A percentile compares a stretch with the other conserved stretches of the same genome.
phyloP scores from a whole-genome alignment of 1,284 basidiomycete species.

The Lentinus polychrous region DNA sequence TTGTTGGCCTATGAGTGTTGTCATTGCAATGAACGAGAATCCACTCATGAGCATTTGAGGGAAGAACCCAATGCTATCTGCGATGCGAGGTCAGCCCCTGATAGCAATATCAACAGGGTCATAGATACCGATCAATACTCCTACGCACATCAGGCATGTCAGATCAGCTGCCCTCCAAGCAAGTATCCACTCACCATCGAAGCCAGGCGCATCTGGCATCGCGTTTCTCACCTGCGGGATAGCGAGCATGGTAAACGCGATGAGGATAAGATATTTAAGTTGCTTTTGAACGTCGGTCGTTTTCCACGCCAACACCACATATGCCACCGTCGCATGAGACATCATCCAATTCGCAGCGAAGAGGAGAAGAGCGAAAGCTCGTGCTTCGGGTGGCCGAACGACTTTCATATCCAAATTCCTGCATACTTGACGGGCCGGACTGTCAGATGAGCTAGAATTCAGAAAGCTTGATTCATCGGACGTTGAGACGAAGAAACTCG shows the following conservation, averaged over 20 bases:
- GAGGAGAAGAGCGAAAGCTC: conserved; percentile 38
- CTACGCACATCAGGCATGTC: conserved; percentile 18
- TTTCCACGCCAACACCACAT: conserved; percentile 36
- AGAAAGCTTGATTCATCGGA: conserved; percentile 35
- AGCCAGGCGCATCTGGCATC: conserved; percentile 53
- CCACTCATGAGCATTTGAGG: conserved; percentile 47
- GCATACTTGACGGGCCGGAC: conserved; percentile 22
- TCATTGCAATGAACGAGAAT: conserved; percentile 32
- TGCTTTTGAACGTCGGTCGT: conserved; percentile 25
- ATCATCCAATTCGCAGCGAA: conserved; percentile 48
- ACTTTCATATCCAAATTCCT: conserved; percentile 41
- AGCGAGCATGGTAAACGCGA: conserved; percentile 35
- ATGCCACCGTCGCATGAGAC: conserved; percentile 40
- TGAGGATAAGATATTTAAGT: conserved; percentile 33
- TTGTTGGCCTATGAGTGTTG: conserved; percentile 36
- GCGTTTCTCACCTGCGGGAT: conserved; percentile 45
- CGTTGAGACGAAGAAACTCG: conserved; percentile 40
- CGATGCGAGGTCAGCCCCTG: conserved; percentile 2
- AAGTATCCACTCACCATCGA: conserved; percentile 36
- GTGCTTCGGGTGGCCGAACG: conserved; percentile 36
- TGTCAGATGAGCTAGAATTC: conserved; percentile 13
- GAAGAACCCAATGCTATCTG: conserved; percentile 50
- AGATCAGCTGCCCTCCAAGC: no score
- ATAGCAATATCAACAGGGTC: no score
- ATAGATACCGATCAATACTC: conserved; percentile 42